These are phyloP conservation scores for Aspergillus ruber DNA, from an alignment of 2,329 filamentous ascomycete genomes.

Conservation along the genomic window DNA sequence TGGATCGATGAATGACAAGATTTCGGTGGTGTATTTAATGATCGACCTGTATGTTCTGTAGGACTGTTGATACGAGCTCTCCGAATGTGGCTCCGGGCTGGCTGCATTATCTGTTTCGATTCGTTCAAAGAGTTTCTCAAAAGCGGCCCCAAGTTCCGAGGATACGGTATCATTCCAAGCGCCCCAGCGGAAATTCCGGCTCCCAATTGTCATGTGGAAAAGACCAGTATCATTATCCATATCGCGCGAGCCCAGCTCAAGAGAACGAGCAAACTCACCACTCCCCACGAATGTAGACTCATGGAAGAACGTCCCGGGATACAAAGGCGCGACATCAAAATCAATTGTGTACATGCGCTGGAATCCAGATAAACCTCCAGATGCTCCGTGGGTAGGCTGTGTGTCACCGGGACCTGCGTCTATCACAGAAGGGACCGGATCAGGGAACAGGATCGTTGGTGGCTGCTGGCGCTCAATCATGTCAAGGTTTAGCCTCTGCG, in stretches of 20 bases:
- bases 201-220: conserved; percentile 31
- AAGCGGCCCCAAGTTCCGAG: conserved; percentile 37
- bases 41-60: conserved; percentile 34
- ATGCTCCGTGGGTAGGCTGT: conserved; percentile 12
- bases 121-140: conserved; percentile 25
- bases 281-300: conserved; percentile 53
- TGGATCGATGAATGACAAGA: conserved; percentile 48
- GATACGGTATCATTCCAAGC: conserved; percentile 52
- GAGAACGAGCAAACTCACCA: conserved; percentile 45
- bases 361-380: conserved; percentile 42
- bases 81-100: conserved; percentile 1
- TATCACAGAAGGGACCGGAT: conserved; percentile 4
- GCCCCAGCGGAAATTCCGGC: conserved; percentile 40
- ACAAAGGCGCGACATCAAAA: conserved; percentile 48
- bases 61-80: conserved; percentile 7
- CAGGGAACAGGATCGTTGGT: conserved; percentile 16
- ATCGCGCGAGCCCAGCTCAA: conserved; percentile 36
- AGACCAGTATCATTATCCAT: conserved; percentile 38
- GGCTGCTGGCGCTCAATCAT: conserved; percentile 42
- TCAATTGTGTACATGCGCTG: conserved; percentile 46
- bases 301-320: conserved; percentile 50
- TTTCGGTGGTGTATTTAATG: conserved; percentile 44
- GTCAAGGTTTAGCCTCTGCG: conserved; percentile 43
- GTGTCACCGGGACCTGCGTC: conserved; percentile 1
- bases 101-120: conserved; percentile 10